A percentile compares a stretch with the other conserved stretches of the same genome.
These are phyloP conservation scores for Penicillium corylophilum DNA, from an alignment of 2,329 filamentous ascomycete species.

Conservation along the genomic window DNA sequence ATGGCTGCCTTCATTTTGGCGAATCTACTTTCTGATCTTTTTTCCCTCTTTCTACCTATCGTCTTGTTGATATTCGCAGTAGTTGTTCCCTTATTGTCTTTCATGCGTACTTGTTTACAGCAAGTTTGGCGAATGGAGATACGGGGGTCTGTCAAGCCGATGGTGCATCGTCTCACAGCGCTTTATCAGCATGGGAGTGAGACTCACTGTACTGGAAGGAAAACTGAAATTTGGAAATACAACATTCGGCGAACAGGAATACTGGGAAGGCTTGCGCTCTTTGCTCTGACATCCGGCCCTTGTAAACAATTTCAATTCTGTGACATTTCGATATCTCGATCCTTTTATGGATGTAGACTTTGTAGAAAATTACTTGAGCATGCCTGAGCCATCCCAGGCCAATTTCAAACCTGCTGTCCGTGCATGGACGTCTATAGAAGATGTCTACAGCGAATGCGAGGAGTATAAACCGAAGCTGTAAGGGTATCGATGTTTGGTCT, in stretches of 20 bases:
- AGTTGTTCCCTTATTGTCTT: not conserved
- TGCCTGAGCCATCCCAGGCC: not conserved
- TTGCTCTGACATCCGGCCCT: constrained; percentile 4
- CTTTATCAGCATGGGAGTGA: not conserved
- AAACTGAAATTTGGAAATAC: not conserved
- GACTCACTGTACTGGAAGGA: constrained; percentile 3
- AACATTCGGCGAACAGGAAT: constrained; percentile 7
- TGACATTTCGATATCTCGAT: not conserved
- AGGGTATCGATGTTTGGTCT: constrained; percentile 39
- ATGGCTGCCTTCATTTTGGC: not conserved
- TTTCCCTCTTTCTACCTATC: not conserved
- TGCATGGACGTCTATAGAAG: not conserved
- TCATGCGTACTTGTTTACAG: not conserved
- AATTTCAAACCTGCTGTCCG: not conserved
- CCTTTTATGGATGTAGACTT: not conserved
- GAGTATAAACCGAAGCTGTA: constrained; percentile 23
- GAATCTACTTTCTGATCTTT: constrained; percentile 1
- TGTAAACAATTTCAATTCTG: constrained; percentile 9
- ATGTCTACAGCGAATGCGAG: not conserved
- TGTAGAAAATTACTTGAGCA: not conserved
- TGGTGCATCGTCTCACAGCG: not conserved
- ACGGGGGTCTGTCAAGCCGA: not conserved
- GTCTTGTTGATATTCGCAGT: not conserved
- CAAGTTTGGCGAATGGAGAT: constrained; percentile 7
- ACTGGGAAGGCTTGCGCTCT: constrained; percentile 15